Evolutionary conservation across 2,329 filamentous ascomycete genomes (phyloP), one percentile per base, ranked within the genome.

Genomic region (Sclerotinia minor): DNA sequence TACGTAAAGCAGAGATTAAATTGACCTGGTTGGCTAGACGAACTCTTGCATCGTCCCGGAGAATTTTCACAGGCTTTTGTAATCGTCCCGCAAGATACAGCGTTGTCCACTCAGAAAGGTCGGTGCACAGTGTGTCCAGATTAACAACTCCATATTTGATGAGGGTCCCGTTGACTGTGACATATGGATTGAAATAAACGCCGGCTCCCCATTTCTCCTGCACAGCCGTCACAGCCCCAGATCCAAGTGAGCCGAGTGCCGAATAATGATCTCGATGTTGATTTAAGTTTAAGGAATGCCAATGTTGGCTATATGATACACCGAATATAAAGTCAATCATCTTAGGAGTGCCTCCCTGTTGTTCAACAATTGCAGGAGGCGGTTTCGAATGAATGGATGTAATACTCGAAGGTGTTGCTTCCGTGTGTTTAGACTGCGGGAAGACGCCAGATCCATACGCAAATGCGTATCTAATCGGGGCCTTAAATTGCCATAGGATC

Each of bases 291-390:
- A 99, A 83, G 45, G 91, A 94, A 80, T 99, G 95, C 92, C 94
- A 99, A 80, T 99, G 95, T 77, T 99, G 91, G 1, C 91, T 92
- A 78, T 96, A 92, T 1, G 92, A 92, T 15, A 98, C 94, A 35
- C 94, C 95, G 77, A 99, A 95, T 73, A 99, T 96, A 78, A 99
- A 97, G 80, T 99, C 95, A 71, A 99, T 96, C 89, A 98, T 96
- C 81, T 97, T 97, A 17, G 92, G 92, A 0, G 89, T 88, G 41
- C 92, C 92, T 74, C 92, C 89, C 79, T 98, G 94, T 72, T 93
- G 91, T 73, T 92, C 92, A 72, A 90, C 83, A 9, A 98, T 89
- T 0, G 92, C 92, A 64, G 88, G 83, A 0, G 93, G 92, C 1
- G 94, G 89, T 70, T 93, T 89, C 8, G 94, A 90, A 76, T 98